Base-by-base conservation (phyloP, 108 stramenopile species). In the Nitzschia inconspicua region DNA sequence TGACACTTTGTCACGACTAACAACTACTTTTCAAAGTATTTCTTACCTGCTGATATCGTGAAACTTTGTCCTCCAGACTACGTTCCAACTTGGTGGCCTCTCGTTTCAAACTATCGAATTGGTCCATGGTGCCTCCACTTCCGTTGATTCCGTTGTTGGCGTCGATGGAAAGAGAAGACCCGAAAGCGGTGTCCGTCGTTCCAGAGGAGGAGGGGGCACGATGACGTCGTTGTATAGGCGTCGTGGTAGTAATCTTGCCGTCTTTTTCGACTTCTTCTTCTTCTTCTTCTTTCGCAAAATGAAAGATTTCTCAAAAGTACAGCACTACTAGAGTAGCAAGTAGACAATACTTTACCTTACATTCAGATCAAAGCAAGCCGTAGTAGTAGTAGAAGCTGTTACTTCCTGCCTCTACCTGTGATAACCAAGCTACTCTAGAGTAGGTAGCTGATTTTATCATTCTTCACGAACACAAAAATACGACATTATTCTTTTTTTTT, bases 1-100 rank as follows among this genome's bases (percentile, higher is more conserved):
- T n/a, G n/a, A n/a, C n/a, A n/a, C n/a, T n/a, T n/a, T n/a, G n/a
- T n/a, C n/a, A n/a, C n/a, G n/a, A n/a, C n/a, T n/a, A n/a, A n/a
- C n/a, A n/a, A n/a, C n/a, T n/a, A n/a, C 28, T 0, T 25, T 65
- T 52, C 14, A 10, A 57, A 3, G 6, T 26, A 10, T 16, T 13
- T 47, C 66, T 19, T 51, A 91, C 86, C 89, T 91, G 89, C 46
- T 86, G 86, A 67, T 88, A 92, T 32, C 87, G 51, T 13, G 85
- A 62, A 11, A 92, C 80, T 52, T 82, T 78, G 52, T 92, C 91
- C 47, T 92, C 91, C 43, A 92, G 65, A 23, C 70, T 70, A 29
- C 91, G 67, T 46, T 92, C 91, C 29, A 92, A 65, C 30, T 86
- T 81, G 18, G 85, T 88, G 8, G 91, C 91, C 58, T 92, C 86